Conservation (phyloP, 768 basidiomycete species). For the Xerocomus brunneocitrinus region DNA sequence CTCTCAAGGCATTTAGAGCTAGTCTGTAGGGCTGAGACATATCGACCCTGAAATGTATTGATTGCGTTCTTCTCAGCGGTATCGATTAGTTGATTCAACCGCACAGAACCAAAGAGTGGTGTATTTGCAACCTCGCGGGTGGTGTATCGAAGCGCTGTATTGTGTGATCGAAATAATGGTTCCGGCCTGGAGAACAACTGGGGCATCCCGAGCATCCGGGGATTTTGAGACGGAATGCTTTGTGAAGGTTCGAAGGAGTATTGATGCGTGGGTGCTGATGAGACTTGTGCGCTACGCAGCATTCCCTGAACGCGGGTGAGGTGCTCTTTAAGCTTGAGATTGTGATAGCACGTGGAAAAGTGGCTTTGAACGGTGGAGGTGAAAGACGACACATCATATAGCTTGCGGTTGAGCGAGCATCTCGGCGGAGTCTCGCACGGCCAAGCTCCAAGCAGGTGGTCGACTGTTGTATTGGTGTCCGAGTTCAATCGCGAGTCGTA, state of each 20-base stretch:
- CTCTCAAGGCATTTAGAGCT: constrained; percentile 1
- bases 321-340: constrained; percentile 7
- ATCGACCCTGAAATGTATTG: neutral
- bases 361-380: neutral
- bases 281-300: neutral
- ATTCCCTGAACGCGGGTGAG: neutral
- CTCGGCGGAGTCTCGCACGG: constrained; percentile 13
- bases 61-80: neutral
- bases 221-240: neutral
- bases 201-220: neutral
- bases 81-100: neutral
- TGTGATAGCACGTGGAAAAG: constrained; percentile 13
- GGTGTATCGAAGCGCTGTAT: neutral
- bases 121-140: neutral
- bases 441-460: constrained; percentile 11
- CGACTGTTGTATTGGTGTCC: constrained; percentile 1
- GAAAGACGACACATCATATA: constrained; percentile 5
- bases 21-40: neutral
- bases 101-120: neutral
- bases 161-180: neutral
- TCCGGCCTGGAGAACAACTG: neutral
- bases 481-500: neutral
- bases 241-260: neutral
- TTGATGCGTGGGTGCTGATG: neutral
- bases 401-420: neutral